Conservation (phyloP, 805 yeast genomes). For the Metschnikowia cerradonensis region DNA sequence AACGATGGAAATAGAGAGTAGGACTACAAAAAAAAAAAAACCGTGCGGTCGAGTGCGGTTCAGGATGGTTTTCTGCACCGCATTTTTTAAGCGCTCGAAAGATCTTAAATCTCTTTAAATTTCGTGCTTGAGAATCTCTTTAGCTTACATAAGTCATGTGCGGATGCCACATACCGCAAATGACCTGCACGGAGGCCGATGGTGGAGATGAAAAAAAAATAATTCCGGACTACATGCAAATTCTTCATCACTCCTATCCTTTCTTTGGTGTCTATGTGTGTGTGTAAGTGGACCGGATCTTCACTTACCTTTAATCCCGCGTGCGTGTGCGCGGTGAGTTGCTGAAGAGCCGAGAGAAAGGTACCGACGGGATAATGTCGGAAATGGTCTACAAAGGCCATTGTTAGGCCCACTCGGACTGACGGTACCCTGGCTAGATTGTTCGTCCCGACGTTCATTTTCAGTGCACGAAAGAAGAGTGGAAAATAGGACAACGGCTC, state of each 20-base stretch:
- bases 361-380: background rate
- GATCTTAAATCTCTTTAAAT: conserved; percentile 2
- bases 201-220: background rate
- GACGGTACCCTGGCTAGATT: background rate
- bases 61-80: conserved; percentile 6
- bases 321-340: background rate
- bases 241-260: background rate
- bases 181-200: background rate
- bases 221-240: background rate
- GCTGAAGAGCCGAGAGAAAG: background rate
- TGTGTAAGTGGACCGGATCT: background rate
- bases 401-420: background rate
- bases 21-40: background rate
- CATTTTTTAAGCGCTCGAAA: conserved; percentile 4
- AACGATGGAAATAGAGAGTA: background rate
- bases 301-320: background rate
- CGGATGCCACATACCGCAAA: conserved; percentile 2
- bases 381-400: background rate
- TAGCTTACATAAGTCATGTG: background rate
- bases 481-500: background rate
- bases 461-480: background rate
- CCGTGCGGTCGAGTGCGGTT: conserved; percentile 3
- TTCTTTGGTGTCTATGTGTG: background rate
- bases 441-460: background rate
- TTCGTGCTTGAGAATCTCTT: background rate